Evolutionary conservation across 345 rosid species (phyloP), one percentile per base, ranked within the genome.

Genomic region (Populus simonii): DNA sequence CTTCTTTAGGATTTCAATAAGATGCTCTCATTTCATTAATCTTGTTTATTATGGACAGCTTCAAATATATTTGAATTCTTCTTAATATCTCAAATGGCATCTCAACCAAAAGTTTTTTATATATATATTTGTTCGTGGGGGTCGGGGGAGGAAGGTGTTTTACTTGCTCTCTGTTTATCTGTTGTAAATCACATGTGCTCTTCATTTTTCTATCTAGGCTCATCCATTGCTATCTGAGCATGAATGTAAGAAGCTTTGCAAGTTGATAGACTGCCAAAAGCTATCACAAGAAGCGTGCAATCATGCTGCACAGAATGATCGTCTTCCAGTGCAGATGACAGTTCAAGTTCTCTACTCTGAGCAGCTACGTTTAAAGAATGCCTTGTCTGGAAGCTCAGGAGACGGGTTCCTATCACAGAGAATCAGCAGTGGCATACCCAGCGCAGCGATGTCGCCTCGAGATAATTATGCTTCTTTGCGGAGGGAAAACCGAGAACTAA

Each of bases 391-490:
- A 72, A 88, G 83, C 43, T 88, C 90, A 10, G 97, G 91, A 47
- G 97, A 94, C 11, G 93, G 88, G 23, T 80, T 83, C 62, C 74
- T 85, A 39, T 91, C 97, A 13, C 92, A 90, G 85, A 90, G 87
- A 80, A 70, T 91, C 78, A 90, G 96, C 84, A 92, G 96, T 0
- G 90, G 97, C 12, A 80, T 91, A 75, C 92, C 90, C 0, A 91
- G 94, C 55, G 90, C 93, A 41, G 89, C 91, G 62, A 89, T 89
- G 87, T 91, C 95, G 25, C 95, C 95, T 18, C 83, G 89, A 27
- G 93, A 91, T 39, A 91, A 89, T 62, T 91, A 91, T 35, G 94
- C 94, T 5, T 91, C 92, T 8, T 35, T 91, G 22, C 81, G 93
- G 78, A 87, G 95, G 82, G 95, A 91, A 77, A 91, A 89, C 74